Percentiles rank a stretch among this genome's conserved stretches.
Evolutionary conservation across 1,284 basidiomycete species (phyloP).

Genomic region (Ustilago shanxiensis): DNA sequence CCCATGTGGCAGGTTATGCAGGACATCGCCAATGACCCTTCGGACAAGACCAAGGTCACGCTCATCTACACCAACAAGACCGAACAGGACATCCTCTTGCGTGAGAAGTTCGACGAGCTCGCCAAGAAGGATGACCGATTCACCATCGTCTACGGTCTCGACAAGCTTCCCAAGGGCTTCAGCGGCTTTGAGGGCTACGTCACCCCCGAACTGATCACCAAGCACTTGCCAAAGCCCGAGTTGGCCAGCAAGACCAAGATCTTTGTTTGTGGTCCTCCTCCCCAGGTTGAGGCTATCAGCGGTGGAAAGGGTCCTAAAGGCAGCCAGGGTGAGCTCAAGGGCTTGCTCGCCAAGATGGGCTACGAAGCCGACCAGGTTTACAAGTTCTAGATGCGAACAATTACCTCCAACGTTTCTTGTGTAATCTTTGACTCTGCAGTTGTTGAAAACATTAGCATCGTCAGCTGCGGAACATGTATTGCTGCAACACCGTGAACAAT

Average conservation of each 20-base stretch:
- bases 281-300: slow-evolving; percentile 65
- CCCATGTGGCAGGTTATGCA: slow-evolving; percentile 71
- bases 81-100: slow-evolving; percentile 90
- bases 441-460: not conserved
- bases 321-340: slow-evolving; percentile 67
- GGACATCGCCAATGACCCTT: slow-evolving; percentile 71
- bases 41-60: slow-evolving; percentile 96
- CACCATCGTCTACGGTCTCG: slow-evolving; percentile 87
- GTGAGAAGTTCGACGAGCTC: slow-evolving; percentile 79
- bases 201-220: slow-evolving; percentile 78
- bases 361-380: slow-evolving; percentile 67
- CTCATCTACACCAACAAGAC: slow-evolving; percentile 90
- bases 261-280: slow-evolving; percentile 81
- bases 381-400: slow-evolving; percentile 54
- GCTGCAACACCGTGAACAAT: slow-evolving; percentile 7
- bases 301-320: slow-evolving; percentile 67
- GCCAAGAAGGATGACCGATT: slow-evolving; percentile 72
- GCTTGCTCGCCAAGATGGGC: slow-evolving; percentile 63
- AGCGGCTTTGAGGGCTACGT: slow-evolving; percentile 73
- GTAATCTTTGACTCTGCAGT: not conserved
- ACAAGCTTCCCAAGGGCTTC: slow-evolving; percentile 82
- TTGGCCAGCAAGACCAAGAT: slow-evolving; percentile 85
- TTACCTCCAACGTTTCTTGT: not conserved
- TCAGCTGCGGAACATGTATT: not conserved
- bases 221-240: slow-evolving; percentile 78